phyloP scores from a whole-genome alignment of 176 grass and related monocot genomes.

The Eragrostis curvula region DNA sequence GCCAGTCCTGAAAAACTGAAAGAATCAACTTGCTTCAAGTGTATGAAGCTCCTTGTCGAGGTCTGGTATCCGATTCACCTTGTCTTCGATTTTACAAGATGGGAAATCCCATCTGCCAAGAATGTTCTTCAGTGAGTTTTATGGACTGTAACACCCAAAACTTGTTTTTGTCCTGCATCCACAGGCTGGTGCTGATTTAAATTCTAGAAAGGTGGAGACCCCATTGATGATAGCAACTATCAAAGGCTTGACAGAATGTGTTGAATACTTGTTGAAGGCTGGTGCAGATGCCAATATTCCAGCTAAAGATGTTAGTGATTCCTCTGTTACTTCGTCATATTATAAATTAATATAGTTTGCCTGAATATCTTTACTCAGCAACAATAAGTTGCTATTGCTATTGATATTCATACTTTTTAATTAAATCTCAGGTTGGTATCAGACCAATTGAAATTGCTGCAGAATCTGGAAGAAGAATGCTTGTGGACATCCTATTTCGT shows the following conservation, averaged over 20 bases:
- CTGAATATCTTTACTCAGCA: not conserved
- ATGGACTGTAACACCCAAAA: not conserved
- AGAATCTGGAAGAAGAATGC: conserved; percentile 35
- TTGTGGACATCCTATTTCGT: conserved; percentile 44
- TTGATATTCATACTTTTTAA: too few relatives aligned
- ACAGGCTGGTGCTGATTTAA: conserved; percentile 54
- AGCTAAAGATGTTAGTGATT: conserved; percentile 26
- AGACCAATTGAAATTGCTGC: conserved; percentile 45
- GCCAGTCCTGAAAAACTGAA: conserved; percentile 17
- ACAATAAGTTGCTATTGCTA: not conserved
- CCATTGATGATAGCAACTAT: conserved; percentile 42
- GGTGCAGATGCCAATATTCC: conserved; percentile 49
- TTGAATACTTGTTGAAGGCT: conserved; percentile 39
- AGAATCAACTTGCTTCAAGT: conserved; percentile 40
- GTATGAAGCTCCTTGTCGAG: conserved; percentile 41
- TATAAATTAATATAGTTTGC: not conserved
- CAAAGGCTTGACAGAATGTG: conserved; percentile 37
- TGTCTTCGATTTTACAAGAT: not conserved
- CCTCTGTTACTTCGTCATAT: not conserved
- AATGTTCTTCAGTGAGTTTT: not conserved
- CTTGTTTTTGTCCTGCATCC: not conserved
- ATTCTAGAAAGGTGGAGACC: conserved; percentile 32
- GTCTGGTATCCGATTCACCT: not conserved
- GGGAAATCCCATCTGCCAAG: not conserved
- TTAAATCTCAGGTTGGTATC: not conserved